A percentile compares a stretch with the other conserved stretches of the same genome.
Conservation (phyloP, 1,284 basidiomycete genomes). For the Ganoderma leucocontextum region DNA sequence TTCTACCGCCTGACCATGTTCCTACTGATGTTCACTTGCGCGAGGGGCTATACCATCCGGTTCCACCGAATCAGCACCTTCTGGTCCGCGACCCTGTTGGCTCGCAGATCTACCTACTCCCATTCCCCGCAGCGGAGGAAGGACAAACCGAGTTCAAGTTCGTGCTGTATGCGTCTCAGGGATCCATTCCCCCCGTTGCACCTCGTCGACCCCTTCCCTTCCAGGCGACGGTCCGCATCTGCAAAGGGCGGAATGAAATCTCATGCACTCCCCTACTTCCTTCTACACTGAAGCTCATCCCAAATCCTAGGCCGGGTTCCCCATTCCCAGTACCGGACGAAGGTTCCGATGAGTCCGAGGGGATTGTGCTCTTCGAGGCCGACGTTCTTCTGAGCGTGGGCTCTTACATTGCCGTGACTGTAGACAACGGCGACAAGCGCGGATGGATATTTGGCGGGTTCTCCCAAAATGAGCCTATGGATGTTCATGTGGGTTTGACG, state of each 20-base stretch:
- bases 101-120: constrained; percentile 60
- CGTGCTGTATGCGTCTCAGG: constrained; percentile 67
- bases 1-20: constrained; percentile 43
- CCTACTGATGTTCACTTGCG: constrained; percentile 31
- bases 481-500: constrained; percentile 46
- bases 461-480: constrained; percentile 41
- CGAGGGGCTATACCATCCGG: constrained; percentile 43
- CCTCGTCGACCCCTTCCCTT: constrained; percentile 56
- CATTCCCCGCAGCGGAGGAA: constrained; percentile 42
- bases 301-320: constrained; percentile 58
- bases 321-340: constrained; percentile 71
- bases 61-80: constrained; percentile 49
- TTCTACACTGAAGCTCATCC: constrained; percentile 62
- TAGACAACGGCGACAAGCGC: constrained; percentile 57
- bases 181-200: constrained; percentile 56
- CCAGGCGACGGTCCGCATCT: constrained; percentile 54
- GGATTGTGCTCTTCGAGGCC: constrained; percentile 68
- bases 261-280: constrained; percentile 55
- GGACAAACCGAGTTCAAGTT: constrained; percentile 43
- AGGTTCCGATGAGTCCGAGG: constrained; percentile 78
- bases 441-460: constrained; percentile 75
- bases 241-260: constrained; percentile 38
- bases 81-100: constrained; percentile 53
- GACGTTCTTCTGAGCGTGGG: constrained; percentile 43
- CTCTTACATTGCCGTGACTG: constrained; percentile 58